Base-by-base conservation (phyloP, 441 rosid genomes). In the Raphanus hybrid region DNA sequence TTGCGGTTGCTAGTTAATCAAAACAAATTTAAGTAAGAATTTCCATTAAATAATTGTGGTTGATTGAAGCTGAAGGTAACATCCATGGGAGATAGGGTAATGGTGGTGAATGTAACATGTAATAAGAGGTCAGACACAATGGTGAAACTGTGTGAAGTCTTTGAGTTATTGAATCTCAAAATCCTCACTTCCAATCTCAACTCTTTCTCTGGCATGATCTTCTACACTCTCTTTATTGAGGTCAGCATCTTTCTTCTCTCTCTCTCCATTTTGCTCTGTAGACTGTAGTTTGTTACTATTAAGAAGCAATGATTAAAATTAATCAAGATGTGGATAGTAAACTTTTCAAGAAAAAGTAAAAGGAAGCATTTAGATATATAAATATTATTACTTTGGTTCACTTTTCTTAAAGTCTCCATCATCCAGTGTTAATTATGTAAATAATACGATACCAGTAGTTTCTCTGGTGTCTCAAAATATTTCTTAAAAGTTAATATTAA, bases 141-240 rank as follows among this genome's bases (percentile, higher is more conserved):
- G 34, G 34, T 29, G 34, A 29, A 85, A 75, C 86, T 95, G 3
- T 91, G 98, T 45, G 87, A 95, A 67, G 90, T 89, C 32, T 95
- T 95, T 45, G 98, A 92, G 85, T 81, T 92, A 41, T 79, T 92
- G 69, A 88, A 88, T 83, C 88, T 92, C 70, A 92, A 90, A 75
- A 87, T 95, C 27, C 78, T 95, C 48, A 87, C 97, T 0, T 94
- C 96, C 1, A 91, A 86, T 74, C 88, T 95, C 72, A 84, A 87
- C 1, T 82, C 92, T n/a, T 86, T 91, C 69, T 88, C 98, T 0
- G 97, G 93, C 6, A 82, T 86, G 80, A 91, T 95, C 20, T 80
- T 85, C 78, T 86, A 95, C 83, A 95, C 98, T 0, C 84, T 90
- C 78, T 90, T 92, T 75, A 68, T 95, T 41, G 91, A 95, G 99